These are phyloP conservation scores for Lentinula novae-zelandiae DNA, from an alignment of 1,284 basidiomycete species.

Conservation along the genomic window DNA sequence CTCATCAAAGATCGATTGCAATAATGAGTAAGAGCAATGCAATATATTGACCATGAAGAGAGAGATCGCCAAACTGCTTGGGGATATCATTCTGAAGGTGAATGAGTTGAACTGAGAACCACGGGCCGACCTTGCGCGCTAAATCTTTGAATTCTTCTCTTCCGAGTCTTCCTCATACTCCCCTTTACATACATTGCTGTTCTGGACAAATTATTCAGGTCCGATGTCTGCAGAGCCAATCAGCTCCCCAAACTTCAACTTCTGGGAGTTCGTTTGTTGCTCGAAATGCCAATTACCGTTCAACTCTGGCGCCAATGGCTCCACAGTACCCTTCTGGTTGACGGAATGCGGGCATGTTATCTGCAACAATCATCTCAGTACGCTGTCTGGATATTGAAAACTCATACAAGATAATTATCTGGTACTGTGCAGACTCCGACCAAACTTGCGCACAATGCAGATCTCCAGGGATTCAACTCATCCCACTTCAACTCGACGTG, in stretches of 20 bases:
- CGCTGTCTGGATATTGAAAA: conserved; percentile 23
- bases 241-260: conserved; percentile 42
- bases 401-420: neutral
- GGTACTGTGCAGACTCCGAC: conserved; percentile 41
- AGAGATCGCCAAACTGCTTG: too few species aligned
- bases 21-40: too few species aligned
- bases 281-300: conserved; percentile 62
- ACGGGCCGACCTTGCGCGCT: too few species aligned
- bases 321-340: conserved; percentile 75
- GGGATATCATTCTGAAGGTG: too few species aligned
- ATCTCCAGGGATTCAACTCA: conserved; percentile 56
- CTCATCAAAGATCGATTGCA: too few species aligned
- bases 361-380: conserved; percentile 80
- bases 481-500: conserved; percentile 71
- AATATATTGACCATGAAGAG: too few species aligned
- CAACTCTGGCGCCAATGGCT: conserved; percentile 37
- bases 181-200: neutral
- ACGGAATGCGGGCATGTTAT: conserved; percentile 81
- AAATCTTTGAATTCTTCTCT: neutral
- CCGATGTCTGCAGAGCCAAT: conserved; percentile 35
- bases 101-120: too few species aligned
- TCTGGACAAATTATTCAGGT: neutral
- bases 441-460: conserved; percentile 70
- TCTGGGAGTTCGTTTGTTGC: conserved; percentile 78
- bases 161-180: neutral